Base-by-base conservation (phyloP, 331 rosid species). In the Quercus lobata region DNA sequence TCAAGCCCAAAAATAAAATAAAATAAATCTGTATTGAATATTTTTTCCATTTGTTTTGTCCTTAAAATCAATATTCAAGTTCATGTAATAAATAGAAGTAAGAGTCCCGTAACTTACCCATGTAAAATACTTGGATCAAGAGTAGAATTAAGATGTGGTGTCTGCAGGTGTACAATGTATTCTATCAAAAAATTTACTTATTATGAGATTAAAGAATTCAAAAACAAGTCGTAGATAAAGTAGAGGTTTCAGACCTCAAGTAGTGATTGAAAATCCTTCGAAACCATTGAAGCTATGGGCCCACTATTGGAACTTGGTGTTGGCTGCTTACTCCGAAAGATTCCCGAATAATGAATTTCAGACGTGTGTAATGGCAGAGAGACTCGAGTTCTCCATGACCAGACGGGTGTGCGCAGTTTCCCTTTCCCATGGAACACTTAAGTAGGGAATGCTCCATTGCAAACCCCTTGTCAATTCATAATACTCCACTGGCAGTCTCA, bases 381-480 rank as follows among this genome's bases (percentile, higher is more conserved):
- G 91, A 83, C 86, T 82, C 69, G 87, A 57, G 61, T 86, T 85
- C 32, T 71, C 80, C 80, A 86, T 73, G 72, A 80, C 83, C 15
- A 82, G 75, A 69, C 62, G 79, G 78, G 54, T 84, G 16, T 72
- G 69, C 82, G 66, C 85, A 49, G 74, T 29, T 85, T 91, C 37
- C 37, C 8, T 34, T 34, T 34, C 97, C 98, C 98, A 94, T 18
- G 98, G 98, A 71, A 90, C 86, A 60, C 61, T 30, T 52, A 86
- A 88, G 79, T 88, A 89, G 35, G 98, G 98, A 71, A 92, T 84
- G 72, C 92, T 91, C 98, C 98, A 94, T 80, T 57, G 88, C 79
- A 94, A 82, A 75, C 85, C 89, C 80, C 86, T 88, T 22, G 92
- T 65, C 71, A 94, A 85, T 86, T 92, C 98, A 75, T 87, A 87